Conservation (phyloP, 1,139 yeast species). For the Yamadazyma atlantica region DNA sequence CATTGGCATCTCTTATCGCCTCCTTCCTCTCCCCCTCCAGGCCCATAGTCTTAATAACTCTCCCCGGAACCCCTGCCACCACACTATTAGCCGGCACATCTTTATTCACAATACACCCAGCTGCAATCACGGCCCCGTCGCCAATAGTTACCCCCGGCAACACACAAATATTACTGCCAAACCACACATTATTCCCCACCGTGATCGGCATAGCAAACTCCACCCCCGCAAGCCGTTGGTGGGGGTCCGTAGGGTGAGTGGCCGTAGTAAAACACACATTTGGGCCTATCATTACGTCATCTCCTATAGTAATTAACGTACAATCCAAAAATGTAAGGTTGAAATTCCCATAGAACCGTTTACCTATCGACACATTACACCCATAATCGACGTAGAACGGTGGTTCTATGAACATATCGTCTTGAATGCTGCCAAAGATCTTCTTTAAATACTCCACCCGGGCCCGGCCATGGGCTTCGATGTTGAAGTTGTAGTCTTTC, state of each 20-base stretch:
- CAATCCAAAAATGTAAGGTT: conserved; percentile 60
- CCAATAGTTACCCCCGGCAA: conserved; percentile 71
- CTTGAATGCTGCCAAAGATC: conserved; percentile 47
- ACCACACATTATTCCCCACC: conserved; percentile 68
- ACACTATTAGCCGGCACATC: conserved; percentile 54
- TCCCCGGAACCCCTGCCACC: conserved; percentile 63
- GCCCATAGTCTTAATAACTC: conserved; percentile 27
- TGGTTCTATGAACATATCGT: conserved; percentile 44
- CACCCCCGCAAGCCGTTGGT: conserved; percentile 39
- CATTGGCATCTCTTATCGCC: conserved; percentile 10
- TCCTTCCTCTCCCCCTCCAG: conserved; percentile 10
- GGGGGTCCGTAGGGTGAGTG: conserved; percentile 59
- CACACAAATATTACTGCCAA: conserved; percentile 54
- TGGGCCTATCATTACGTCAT: conserved; percentile 62
- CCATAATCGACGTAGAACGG: conserved; percentile 63
- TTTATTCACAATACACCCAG: conserved; percentile 62
- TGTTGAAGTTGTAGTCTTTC: conserved; percentile 30
- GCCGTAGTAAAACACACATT: conserved; percentile 62
- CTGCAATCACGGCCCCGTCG: conserved; percentile 61
- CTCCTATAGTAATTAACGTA: conserved; percentile 60
- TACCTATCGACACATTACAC: conserved; percentile 50
- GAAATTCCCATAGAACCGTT: conserved; percentile 54
- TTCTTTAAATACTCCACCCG: conserved; percentile 33
- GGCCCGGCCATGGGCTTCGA: conserved; percentile 27
- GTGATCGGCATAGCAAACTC: conserved; percentile 57